phyloP scores from a whole-genome alignment of 2,329 filamentous ascomycete genomes.

The Ophiostoma perfectum region DNA sequence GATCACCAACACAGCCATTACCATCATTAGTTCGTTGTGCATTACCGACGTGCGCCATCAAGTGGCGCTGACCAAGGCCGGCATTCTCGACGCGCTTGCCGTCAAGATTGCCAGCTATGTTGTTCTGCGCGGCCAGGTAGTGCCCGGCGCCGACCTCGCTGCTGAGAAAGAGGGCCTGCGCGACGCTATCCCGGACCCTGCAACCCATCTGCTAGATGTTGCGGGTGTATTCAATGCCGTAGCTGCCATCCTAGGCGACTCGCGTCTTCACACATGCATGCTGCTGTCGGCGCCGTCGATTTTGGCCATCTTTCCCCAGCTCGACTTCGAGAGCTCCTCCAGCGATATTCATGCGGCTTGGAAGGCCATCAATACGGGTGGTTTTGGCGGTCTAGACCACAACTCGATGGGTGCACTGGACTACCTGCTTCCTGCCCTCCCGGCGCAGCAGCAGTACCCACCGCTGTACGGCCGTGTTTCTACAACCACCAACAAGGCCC shows the following conservation, averaged over 20 bases:
- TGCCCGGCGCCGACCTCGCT: slow-evolving; percentile 56
- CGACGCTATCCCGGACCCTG: slow-evolving; percentile 56
- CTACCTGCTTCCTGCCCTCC: slow-evolving; percentile 54
- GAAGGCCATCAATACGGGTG: slow-evolving; percentile 49
- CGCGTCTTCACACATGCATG: slow-evolving; percentile 69
- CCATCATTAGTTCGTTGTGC: slow-evolving; percentile 56
- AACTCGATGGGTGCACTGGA: slow-evolving; percentile 55
- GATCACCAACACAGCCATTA: slow-evolving; percentile 44
- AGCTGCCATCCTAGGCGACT: slow-evolving; percentile 69
- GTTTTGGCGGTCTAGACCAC: slow-evolving; percentile 42
- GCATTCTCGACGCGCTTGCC: slow-evolving; percentile 73
- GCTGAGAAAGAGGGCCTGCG: slow-evolving; percentile 50
- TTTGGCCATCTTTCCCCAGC: slow-evolving; percentile 60
- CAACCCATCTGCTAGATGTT: slow-evolving; percentile 55
- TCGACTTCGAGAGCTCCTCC: slow-evolving; percentile 46
- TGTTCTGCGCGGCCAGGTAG: slow-evolving; percentile 61
- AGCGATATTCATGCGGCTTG: slow-evolving; percentile 47
- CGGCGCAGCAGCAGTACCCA: slow-evolving; percentile 37
- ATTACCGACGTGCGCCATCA: slow-evolving; percentile 61
- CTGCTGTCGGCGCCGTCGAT: slow-evolving; percentile 64
- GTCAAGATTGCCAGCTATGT: slow-evolving; percentile 66
- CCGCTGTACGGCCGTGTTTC: neutral
- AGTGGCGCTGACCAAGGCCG: slow-evolving; percentile 62
- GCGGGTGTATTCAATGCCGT: slow-evolving; percentile 72
- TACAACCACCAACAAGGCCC: neutral